A percentile compares a stretch with the other conserved stretches of the same genome.
These are phyloP conservation scores for Aphanomyces cochlioides DNA, from an alignment of 352 stramenopile genomes.

Conservation along the genomic window DNA sequence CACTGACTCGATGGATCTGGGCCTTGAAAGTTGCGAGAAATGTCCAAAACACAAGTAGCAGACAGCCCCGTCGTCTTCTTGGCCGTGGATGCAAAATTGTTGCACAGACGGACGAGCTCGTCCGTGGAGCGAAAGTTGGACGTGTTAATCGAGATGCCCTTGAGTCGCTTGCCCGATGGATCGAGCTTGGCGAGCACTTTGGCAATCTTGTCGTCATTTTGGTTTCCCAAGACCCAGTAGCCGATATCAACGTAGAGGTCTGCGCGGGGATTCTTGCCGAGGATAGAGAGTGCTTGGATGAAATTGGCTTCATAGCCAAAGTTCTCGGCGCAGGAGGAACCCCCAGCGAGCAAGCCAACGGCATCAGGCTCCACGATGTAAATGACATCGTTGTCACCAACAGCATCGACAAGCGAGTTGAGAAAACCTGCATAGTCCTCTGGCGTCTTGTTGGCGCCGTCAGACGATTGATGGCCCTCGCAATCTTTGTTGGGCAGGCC, in stretches of 20 bases:
- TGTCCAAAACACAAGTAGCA: conserved; percentile 47
- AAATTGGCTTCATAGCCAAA: conserved; percentile 35
- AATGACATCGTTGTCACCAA: conserved; percentile 34
- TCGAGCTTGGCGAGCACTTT: conserved; percentile 39
- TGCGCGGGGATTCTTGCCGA: conserved; percentile 34
- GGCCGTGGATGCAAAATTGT: conserved; percentile 34
- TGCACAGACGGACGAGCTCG: conserved; percentile 38
- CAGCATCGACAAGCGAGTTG: conserved; percentile 19
- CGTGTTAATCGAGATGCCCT: conserved; percentile 55
- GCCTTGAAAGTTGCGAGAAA: conserved; percentile 38
- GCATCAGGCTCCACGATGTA: conserved; percentile 42
- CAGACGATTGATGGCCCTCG: conserved; percentile 33
- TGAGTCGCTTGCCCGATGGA: conserved; percentile 31
- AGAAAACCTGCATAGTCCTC: conserved; percentile 37
- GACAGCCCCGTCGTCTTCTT: conserved; percentile 29
- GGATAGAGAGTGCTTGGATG: conserved; percentile 29
- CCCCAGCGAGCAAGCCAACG: conserved; percentile 33
- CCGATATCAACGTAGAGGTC: conserved; percentile 40
- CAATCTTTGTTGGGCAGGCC: conserved; percentile 44
- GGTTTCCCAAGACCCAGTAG: conserved; percentile 32
- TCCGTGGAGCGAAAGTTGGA: conserved; percentile 47
- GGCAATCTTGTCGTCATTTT: conserved; percentile 35
- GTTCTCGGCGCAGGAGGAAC: conserved; percentile 30
- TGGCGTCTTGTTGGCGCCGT: conserved; percentile 36
- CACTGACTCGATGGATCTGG: conserved; percentile 35